Conservation (phyloP, 2,329 filamentous ascomycete genomes). For the Rutstroemia sp. region DNA sequence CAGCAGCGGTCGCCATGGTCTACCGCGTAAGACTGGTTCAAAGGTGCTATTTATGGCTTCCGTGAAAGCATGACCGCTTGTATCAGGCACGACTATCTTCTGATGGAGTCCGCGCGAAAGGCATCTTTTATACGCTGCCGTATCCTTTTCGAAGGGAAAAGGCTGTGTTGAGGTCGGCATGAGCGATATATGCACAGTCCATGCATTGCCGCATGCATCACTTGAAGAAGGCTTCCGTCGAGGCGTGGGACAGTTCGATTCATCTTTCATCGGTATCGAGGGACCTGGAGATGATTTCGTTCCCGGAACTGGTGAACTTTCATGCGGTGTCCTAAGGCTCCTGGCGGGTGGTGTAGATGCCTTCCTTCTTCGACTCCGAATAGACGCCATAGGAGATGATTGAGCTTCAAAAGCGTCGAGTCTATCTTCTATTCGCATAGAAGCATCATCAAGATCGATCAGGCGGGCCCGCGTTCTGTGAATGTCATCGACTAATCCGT, state of each 20-base stretch:
- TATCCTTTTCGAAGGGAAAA: constrained; percentile 56
- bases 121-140: constrained; percentile 52
- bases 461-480: constrained; percentile 26
- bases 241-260: constrained; percentile 16
- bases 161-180: constrained; percentile 46
- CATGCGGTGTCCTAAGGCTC: constrained; percentile 6
- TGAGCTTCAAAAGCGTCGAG: constrained; percentile 23
- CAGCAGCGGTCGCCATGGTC: constrained; percentile 51
- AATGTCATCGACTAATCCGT: constrained; percentile 38
- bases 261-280: not conserved
- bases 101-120: constrained; percentile 53
- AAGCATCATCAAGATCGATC: constrained; percentile 29
- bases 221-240: constrained; percentile 16
- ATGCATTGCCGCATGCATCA: constrained; percentile 32
- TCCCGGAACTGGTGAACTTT: constrained; percentile 10
- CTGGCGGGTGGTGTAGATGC: constrained; percentile 25
- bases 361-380: constrained; percentile 20
- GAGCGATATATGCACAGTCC: constrained; percentile 55
- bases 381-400: not conserved
- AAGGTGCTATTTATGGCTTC: constrained; percentile 44
- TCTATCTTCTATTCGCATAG: constrained; percentile 29
- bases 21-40: constrained; percentile 39
- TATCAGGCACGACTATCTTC: constrained; percentile 46
- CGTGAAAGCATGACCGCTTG: constrained; percentile 41
- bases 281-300: not conserved